These are phyloP conservation scores for Termitomyces sp. DNA, from an alignment of 768 basidiomycete species.

Conservation along the genomic window DNA sequence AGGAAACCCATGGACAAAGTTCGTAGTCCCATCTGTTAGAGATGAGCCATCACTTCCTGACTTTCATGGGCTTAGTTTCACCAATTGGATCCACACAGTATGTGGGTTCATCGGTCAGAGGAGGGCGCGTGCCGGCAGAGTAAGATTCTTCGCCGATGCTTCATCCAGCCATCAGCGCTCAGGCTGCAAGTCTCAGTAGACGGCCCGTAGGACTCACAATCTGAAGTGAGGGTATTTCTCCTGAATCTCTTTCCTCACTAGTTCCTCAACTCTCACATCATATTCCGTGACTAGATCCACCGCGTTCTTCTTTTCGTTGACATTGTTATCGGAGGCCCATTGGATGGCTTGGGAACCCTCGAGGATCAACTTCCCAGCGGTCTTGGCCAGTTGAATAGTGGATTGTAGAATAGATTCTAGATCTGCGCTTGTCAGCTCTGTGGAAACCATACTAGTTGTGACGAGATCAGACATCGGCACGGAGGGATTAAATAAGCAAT, in stretches of 20 bases:
- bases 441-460: slow-evolving; percentile 29
- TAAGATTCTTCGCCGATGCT: slow-evolving; percentile 97
- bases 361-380: slow-evolving; percentile 73
- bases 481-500: neutral
- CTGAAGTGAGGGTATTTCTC: slow-evolving; percentile 69
- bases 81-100: slow-evolving; percentile 97
- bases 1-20: slow-evolving; percentile 84
- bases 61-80: slow-evolving; percentile 23
- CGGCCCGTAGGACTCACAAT: slow-evolving; percentile 58
- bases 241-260: slow-evolving; percentile 69
- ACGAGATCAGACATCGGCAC: neutral
- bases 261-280: slow-evolving; percentile 86
- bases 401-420: slow-evolving; percentile 65
- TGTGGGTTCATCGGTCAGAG: slow-evolving; percentile 84
- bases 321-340: slow-evolving; percentile 50
- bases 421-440: slow-evolving; percentile 42
- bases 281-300: slow-evolving; percentile 96
- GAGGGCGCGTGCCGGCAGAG: slow-evolving; percentile 63
- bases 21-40: slow-evolving; percentile 79
- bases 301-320: slow-evolving; percentile 88
- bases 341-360: slow-evolving; percentile 77
- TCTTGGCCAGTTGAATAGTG: slow-evolving; percentile 65
- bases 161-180: slow-evolving; percentile 1
- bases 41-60: neutral
- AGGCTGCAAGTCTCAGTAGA: neutral